These are phyloP conservation scores for Calocybe gangraenosa DNA, from an alignment of 768 basidiomycete species.

Conservation along the genomic window DNA sequence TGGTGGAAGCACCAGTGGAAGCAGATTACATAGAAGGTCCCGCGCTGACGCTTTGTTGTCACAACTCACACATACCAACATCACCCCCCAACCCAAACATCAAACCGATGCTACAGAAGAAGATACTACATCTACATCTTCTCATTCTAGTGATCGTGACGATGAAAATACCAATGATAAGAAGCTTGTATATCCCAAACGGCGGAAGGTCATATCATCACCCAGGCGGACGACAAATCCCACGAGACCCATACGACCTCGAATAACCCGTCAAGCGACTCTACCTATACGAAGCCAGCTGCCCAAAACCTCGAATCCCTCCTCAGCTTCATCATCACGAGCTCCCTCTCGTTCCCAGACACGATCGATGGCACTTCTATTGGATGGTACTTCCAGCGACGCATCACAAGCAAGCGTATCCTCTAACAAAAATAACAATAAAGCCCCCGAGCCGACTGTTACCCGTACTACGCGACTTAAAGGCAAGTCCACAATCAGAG, in stretches of 20 bases:
- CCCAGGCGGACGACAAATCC: conserved; percentile 8
- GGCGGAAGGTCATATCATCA: conserved; percentile 26
- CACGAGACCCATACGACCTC: conserved; percentile 14
- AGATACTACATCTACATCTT: conserved; percentile 12
- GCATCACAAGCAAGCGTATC: conserved; percentile 3
- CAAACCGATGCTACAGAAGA: conserved; percentile 3
- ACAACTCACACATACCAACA: neutral
- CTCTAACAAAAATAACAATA: conserved; percentile 3
- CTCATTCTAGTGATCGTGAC: conserved; percentile 14
- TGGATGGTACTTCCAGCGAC: neutral
- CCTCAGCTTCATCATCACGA: conserved; percentile 10
- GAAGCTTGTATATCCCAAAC: conserved; percentile 25
- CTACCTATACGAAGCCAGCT: conserved; percentile 4
- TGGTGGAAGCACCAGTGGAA: conserved; percentile 1
- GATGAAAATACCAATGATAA: conserved; percentile 16
- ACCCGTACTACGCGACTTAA: neutral
- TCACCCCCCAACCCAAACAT: conserved; percentile 2
- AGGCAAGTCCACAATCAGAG: neutral
- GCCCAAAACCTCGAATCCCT: conserved; percentile 10
- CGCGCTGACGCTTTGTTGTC: neutral
- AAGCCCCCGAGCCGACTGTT: no score
- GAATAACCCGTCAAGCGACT: conserved; percentile 13
- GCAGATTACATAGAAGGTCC: neutral
- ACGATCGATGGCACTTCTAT: neutral
- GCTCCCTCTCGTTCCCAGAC: conserved; percentile 3